Base-by-base conservation (phyloP, 257 asterid species). In the Osmanthus fragrans region DNA sequence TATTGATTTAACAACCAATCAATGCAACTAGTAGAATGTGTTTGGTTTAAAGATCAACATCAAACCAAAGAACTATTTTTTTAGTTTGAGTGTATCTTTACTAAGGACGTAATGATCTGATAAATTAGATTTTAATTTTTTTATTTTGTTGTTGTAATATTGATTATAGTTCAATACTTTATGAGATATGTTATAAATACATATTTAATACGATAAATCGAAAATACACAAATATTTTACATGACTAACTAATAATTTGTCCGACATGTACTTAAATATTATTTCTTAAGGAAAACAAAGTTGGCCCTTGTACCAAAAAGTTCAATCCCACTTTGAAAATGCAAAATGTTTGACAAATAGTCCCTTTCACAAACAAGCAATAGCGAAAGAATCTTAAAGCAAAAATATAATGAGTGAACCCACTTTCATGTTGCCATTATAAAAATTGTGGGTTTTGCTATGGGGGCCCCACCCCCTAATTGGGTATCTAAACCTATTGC, bases 351-450 rank as follows among this genome's bases (percentile, higher is more conserved):
- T 67, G 80, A 76, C 80, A 83, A 81, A 71, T 23, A 63, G 75
- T 78, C 84, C 19, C 64, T 81, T 76, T 81, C 79, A 81, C 73
- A 42, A 79, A 68, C 78, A 69, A 83, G 84, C 83, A 82, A 86
- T 77, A 19, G 84, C 39, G 73, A 66, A 77, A 81, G 92, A 87
- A 87, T 90, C 94, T 87, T 85, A 29, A 75, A 74, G 81, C 82
- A 78, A 80, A 84, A 75, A 86, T 74, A 73, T 66, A 82, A 67
- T 54, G 81, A 82, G 73, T 25, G 85, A 71, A 78, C 87, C 84
- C 83, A 40, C 81, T 27, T 66, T 25, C 65, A 15, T 51, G 65
- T 27, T 56, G 75, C 73, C 80, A 47, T 56, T 75, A 60, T 42
- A 42, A 47, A 67, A 45, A 56, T 40, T 49, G 80, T 77, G 84